Percentiles rank a stretch among this genome's conserved stretches.
These are phyloP conservation scores for Candida mesenterica DNA, from an alignment of 1,139 yeast genomes.

Conservation along the genomic window DNA sequence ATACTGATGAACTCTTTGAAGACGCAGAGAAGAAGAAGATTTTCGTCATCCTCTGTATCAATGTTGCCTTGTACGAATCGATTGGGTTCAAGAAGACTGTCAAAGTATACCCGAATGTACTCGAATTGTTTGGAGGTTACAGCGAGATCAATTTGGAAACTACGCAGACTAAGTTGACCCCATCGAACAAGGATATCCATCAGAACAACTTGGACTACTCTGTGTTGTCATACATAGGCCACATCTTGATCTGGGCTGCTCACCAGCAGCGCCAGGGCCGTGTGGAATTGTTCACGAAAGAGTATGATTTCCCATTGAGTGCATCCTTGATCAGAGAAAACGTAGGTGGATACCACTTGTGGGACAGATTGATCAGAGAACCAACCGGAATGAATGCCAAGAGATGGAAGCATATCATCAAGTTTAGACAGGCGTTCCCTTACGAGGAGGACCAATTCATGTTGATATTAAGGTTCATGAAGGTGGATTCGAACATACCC, in stretches of 20 bases:
- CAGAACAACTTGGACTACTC: constrained; percentile 41
- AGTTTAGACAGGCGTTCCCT: constrained; percentile 38
- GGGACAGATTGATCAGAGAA: constrained; percentile 43
- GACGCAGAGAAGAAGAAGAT: constrained; percentile 24
- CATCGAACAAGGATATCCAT: constrained; percentile 34
- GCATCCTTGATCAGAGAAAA: constrained; percentile 21
- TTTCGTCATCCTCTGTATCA: constrained; percentile 34
- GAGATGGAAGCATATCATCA: constrained; percentile 47
- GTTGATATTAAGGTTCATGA: constrained; percentile 39
- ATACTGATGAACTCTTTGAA: constrained; percentile 28
- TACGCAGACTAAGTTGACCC: constrained; percentile 37
- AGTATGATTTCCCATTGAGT: constrained; percentile 22
- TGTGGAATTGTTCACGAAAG: constrained; percentile 17
- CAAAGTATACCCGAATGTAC: constrained; percentile 26
- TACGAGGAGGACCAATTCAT: constrained; percentile 46
- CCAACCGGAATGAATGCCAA: constrained; percentile 38
- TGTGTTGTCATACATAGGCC: constrained; percentile 40
- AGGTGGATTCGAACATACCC: constrained; percentile 19
- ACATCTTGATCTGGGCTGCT: constrained; percentile 42
- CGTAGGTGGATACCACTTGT: constrained; percentile 45
- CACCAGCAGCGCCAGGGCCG: constrained; percentile 24
- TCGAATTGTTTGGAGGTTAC: constrained; percentile 32
- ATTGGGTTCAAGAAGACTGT: constrained; percentile 34
- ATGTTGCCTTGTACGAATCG: constrained; percentile 41
- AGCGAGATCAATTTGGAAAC: constrained; percentile 35